Conservation (phyloP, 495 filamentous ascomycete genomes). For the Podospora comata region DNA sequence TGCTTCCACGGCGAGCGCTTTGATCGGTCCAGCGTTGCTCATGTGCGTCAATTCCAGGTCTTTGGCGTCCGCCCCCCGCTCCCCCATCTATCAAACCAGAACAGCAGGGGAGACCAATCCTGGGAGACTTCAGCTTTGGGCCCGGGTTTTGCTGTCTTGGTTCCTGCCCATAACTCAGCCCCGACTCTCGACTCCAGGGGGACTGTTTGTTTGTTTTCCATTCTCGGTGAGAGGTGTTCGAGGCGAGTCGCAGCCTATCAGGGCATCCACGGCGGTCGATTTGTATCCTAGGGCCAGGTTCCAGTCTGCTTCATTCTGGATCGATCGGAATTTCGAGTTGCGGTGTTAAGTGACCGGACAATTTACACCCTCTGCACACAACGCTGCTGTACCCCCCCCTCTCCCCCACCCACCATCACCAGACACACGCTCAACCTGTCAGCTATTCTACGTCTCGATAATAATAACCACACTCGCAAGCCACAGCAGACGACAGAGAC, state of each 20-base stretch:
- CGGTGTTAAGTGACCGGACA: constrained; percentile 9
- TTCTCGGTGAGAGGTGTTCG: neutral
- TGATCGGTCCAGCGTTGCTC: neutral
- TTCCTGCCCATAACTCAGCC: neutral
- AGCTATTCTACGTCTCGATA: neutral
- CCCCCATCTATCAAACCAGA: neutral
- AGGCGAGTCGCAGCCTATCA: neutral
- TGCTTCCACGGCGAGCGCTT: neutral
- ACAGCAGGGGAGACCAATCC: neutral
- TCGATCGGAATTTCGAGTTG: neutral
- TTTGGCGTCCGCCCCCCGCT: neutral
- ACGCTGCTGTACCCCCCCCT: neutral
- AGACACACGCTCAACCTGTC: neutral
- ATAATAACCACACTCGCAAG: neutral
- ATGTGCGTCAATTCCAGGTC: neutral
- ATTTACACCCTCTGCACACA: constrained; percentile 5
- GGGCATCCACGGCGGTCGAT: constrained; percentile 16
- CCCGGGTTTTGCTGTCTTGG: neutral
- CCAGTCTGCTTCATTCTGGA: constrained; percentile 11
- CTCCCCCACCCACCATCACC: neutral
- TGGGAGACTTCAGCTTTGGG: neutral
- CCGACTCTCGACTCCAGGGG: neutral
- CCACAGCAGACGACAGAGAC: constrained; percentile 1
- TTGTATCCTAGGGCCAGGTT: constrained; percentile 20
- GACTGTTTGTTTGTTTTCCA: neutral